Percentiles rank a stretch among this genome's conserved stretches.
phyloP scores from a whole-genome alignment of 108 stramenopile species.

The Aureococcus anophagefferens region DNA sequence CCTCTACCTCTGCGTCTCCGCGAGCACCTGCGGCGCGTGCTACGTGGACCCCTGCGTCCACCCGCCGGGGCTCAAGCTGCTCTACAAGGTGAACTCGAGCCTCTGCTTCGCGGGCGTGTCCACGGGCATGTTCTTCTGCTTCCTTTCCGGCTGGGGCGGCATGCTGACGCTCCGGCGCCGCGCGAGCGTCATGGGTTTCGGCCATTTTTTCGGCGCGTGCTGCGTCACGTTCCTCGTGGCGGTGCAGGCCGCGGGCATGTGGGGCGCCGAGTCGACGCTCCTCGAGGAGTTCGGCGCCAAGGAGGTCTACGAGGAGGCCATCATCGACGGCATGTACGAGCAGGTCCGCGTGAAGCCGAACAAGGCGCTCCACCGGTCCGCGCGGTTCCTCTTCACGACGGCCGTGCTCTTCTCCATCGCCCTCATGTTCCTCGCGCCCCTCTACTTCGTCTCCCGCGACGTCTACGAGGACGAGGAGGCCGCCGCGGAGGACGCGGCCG shows the following conservation, averaged over 20 bases:
- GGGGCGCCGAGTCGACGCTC: background rate
- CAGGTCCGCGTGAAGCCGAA: background rate
- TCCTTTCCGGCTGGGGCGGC: background rate
- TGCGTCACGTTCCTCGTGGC: background rate
- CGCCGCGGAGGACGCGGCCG: background rate
- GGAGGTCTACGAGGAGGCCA: background rate
- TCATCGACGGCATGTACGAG: background rate
- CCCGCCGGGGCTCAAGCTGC: background rate
- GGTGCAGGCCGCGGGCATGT: background rate
- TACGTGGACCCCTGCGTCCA: background rate
- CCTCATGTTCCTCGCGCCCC: background rate
- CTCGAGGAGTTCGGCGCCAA: background rate
- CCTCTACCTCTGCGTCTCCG: background rate
- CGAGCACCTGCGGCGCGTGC: background rate
- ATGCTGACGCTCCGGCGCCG: background rate
- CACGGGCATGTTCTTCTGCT: background rate
- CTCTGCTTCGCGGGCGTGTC: background rate
- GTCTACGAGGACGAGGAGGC: background rate
- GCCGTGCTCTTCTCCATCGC: background rate
- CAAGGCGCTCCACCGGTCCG: background rate
- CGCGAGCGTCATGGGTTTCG: background rate
- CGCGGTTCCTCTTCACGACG: background rate
- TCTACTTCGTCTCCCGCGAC: background rate
- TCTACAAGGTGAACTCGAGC: background rate
- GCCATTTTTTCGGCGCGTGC: background rate